Base-by-base conservation (phyloP, 441 rosid genomes). In the Eruca vesicaria region DNA sequence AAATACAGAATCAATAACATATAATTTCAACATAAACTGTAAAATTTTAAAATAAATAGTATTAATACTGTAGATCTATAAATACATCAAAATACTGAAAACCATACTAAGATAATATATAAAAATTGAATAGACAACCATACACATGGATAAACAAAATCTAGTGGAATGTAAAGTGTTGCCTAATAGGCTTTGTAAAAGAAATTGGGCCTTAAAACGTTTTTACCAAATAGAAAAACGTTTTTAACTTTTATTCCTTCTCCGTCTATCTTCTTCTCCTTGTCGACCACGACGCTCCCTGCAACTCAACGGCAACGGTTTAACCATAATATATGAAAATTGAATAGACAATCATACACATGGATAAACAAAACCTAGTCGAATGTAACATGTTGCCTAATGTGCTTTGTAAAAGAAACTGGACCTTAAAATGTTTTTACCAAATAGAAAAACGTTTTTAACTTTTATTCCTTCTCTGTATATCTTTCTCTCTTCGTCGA, bases 271-370 rank as follows among this genome's bases (percentile, higher is more conserved):
- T 9, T 7, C 45, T n/a, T 36, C 33, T 10, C n/a, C n/a, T 31
- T 64, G 11, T 18, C 73, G 65, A 33, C 77, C 38, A 66, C 67
- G 32, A 66, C 66, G 38, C 23, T 43, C 29, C n/a, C 55, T 19
- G 23, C 71, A 29, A 14, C 23, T 43, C 61, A 31, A 50, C 76
- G 68, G 65, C 68, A 20, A 26, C 61, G 63, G 48, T 64, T 50
- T 26, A 31, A 16, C 59, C 29, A n/a, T n/a, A n/a, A n/a, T n/a
- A n/a, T n/a, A n/a, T n/a, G n/a, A n/a, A n/a, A n/a, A n/a, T n/a
- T n/a, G n/a, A n/a, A n/a, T n/a, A n/a, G n/a, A n/a, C n/a, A n/a
- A n/a, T n/a, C n/a, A n/a, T n/a, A 29, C 0, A 45, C 52, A 15
- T 45, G 19, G 9, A 45, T n/a, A 48, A n/a, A 48, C 21, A 48